A percentile compares a stretch with the other conserved stretches of the same genome.
phyloP scores from a whole-genome alignment of 2,329 filamentous ascomycete species.

The Fusarium irregulare region DNA sequence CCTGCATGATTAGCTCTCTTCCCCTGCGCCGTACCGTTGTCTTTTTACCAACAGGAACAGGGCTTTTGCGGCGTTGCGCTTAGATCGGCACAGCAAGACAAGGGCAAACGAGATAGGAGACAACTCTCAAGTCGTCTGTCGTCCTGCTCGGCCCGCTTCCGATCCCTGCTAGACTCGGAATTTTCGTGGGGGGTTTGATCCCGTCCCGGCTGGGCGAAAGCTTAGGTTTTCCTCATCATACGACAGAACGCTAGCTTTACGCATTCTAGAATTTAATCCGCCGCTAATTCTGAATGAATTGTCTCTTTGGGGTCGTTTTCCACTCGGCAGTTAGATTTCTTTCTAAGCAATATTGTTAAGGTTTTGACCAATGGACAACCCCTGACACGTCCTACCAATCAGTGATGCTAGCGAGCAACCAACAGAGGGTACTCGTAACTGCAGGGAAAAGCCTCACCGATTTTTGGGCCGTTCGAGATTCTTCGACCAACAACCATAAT shows the following conservation, averaged over 20 bases:
- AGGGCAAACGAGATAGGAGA: background rate
- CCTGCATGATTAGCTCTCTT: constrained; percentile 1
- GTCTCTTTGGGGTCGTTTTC: background rate
- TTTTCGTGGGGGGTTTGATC: constrained; percentile 2
- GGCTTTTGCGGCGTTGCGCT: background rate
- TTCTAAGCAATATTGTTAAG: background rate
- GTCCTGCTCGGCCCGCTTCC: constrained; percentile 5
- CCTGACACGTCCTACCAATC: background rate
- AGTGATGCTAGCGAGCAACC: background rate
- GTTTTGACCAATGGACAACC: background rate
- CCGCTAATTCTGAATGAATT: background rate
- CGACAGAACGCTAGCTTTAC: constrained; percentile 5
- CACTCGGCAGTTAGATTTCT: background rate
- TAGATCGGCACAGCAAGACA: constrained; percentile 8
- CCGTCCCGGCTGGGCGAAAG: constrained; percentile 33
- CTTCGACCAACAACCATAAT: background rate
- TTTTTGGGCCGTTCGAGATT: background rate
- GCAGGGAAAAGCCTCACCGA: constrained; percentile 14
- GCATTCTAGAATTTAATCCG: background rate
- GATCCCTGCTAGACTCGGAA: constrained; percentile 13
- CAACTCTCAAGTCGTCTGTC: background rate
- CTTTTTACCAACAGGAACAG: background rate
- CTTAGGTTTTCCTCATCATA: constrained; percentile 21
- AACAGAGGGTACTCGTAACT: constrained; percentile 12
- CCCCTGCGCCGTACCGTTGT: constrained; percentile 5